A percentile compares a stretch with the other conserved stretches of the same genome.
Evolutionary conservation across 2,329 filamentous ascomycete species (phyloP).

Genomic region (Ascochyta koolunga): DNA sequence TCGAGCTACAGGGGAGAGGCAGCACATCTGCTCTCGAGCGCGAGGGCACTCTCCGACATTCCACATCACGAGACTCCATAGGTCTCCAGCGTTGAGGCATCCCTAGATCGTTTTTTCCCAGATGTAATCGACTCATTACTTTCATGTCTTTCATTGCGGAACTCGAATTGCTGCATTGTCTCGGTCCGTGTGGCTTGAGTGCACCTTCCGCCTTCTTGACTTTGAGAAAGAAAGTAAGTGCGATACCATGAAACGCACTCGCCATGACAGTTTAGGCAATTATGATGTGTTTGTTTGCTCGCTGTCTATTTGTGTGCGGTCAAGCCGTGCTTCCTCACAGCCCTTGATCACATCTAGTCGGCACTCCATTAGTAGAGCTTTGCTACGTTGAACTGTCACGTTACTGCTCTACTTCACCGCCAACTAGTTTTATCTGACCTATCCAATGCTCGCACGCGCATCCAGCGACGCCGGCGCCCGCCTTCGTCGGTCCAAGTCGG

Average conservation of each 20-base stretch:
- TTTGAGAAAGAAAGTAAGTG: background rate
- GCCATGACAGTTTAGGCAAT: background rate
- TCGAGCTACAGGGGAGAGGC: slow-evolving; percentile 14
- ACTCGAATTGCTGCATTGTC: background rate
- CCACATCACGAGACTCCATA: slow-evolving; percentile 7
- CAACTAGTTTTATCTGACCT: slow-evolving; percentile 6
- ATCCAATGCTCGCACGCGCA: slow-evolving; percentile 42
- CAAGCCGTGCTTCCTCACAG: background rate
- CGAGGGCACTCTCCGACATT: slow-evolving; percentile 4
- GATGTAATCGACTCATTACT: background rate
- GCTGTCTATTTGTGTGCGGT: background rate
- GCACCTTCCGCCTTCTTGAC: background rate
- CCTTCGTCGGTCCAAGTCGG: slow-evolving; percentile 47
- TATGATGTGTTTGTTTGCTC: background rate
- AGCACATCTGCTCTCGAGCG: slow-evolving; percentile 22
- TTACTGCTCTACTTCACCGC: slow-evolving; percentile 25
- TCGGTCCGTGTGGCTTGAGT: background rate
- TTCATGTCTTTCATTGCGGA: too few species aligned
- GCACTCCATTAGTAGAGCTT: slow-evolving; percentile 30
- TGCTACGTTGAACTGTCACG: slow-evolving; percentile 25
- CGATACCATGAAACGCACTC: background rate
- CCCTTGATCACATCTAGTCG: slow-evolving; percentile 24
- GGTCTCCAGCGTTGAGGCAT: background rate
- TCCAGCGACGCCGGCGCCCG: slow-evolving; percentile 46
- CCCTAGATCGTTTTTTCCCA: background rate